phyloP scores from a whole-genome alignment of 2,329 filamentous ascomycete species.

The Metarhizium humberi region DNA sequence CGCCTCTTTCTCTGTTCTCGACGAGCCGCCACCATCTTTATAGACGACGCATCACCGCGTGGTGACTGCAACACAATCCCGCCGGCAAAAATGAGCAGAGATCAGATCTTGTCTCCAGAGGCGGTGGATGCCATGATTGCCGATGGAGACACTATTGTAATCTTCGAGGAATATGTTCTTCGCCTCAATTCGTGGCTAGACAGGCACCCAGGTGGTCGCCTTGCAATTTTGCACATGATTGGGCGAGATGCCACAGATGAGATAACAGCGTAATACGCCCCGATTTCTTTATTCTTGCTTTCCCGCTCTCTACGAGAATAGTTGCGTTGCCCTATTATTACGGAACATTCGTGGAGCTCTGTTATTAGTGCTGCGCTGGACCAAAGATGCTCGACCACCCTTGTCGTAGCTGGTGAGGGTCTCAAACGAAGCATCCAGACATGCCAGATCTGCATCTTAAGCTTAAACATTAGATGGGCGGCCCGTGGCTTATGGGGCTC shows the following conservation, averaged over 20 bases:
- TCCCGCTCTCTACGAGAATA: neutral
- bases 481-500: neutral
- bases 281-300: neutral
- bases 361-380: neutral
- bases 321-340: neutral
- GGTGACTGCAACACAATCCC: neutral
- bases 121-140: slow-evolving; percentile 43
- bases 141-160: slow-evolving; percentile 44
- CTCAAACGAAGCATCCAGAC: neutral
- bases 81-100: slow-evolving; percentile 25
- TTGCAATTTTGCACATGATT: slow-evolving; percentile 49
- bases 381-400: neutral
- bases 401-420: neutral
- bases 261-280: slow-evolving; percentile 21
- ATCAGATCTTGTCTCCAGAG: slow-evolving; percentile 32
- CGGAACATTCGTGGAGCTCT: neutral
- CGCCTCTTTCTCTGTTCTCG: neutral
- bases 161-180: slow-evolving; percentile 45
- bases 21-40: neutral
- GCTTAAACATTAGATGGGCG: neutral
- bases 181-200: slow-evolving; percentile 49
- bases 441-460: neutral
- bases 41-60: neutral
- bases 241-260: slow-evolving; percentile 27
- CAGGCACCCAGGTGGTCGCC: slow-evolving; percentile 47